A percentile compares a stretch with the other conserved stretches of the same genome.
phyloP scores from a whole-genome alignment of 2,329 filamentous ascomycete genomes.

The Colletotrichum truncatum region DNA sequence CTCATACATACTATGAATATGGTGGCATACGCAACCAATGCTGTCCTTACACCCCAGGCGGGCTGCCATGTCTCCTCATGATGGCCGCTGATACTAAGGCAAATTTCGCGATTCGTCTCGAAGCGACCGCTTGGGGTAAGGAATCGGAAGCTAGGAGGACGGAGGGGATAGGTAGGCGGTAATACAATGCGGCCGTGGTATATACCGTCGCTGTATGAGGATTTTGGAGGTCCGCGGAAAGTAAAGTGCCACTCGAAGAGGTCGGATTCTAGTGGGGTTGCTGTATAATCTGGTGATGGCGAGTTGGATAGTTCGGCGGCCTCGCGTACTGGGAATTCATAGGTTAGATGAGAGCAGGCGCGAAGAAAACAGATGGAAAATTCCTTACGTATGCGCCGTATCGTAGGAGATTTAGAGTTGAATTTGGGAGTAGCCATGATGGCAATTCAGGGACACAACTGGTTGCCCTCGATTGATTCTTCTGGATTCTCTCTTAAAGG shows the following conservation, averaged over 20 bases:
- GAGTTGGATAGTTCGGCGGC: conserved; percentile 83
- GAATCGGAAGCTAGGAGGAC: conserved; percentile 96
- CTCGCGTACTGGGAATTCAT: conserved; percentile 76
- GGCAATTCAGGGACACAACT: no score
- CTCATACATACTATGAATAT: no score
- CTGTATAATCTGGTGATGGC: conserved; percentile 86
- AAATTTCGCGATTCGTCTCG: conserved; percentile 97
- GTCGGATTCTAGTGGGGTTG: conserved; percentile 85
- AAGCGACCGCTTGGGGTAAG: conserved; percentile 91
- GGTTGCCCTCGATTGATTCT: not conserved
- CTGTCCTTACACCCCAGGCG: conserved; percentile 94
- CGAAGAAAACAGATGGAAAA: not conserved
- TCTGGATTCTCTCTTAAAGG: no score
- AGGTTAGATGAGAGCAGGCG: conserved; percentile 1
- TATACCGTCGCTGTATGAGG: conserved; percentile 81
- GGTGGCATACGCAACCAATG: conserved; percentile 69
- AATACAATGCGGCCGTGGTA: conserved; percentile 97
- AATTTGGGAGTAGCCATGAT: conserved; percentile 58
- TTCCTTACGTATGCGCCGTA: conserved; percentile 79
- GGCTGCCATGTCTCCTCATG: conserved; percentile 99
- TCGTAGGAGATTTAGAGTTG: conserved; percentile 83
- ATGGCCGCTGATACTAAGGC: conserved; percentile 90
- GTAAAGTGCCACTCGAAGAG: conserved; percentile 99
- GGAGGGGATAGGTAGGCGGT: conserved; percentile 87
- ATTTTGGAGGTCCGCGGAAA: conserved; percentile 85